Evolutionary conservation across 2,329 filamentous ascomycete genomes (phyloP).

Genomic region (Elsinoe ampelina): DNA sequence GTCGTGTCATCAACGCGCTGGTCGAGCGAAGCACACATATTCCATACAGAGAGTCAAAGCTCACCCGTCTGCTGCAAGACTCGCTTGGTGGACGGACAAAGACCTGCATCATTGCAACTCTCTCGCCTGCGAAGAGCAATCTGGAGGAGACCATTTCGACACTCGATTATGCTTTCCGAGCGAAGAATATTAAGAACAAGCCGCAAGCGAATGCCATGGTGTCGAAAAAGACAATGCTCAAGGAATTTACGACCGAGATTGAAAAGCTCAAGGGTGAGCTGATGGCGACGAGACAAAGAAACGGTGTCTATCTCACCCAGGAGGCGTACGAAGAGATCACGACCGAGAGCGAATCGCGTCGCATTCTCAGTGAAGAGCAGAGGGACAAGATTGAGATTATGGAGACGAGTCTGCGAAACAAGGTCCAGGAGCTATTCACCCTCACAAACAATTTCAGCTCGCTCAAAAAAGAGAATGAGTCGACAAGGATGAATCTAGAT

Average conservation of each 20-base stretch:
- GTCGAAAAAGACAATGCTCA: constrained; percentile 84
- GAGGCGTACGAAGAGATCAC: constrained; percentile 87
- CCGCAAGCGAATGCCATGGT: constrained; percentile 88
- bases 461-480: constrained; percentile 82
- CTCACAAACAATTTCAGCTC: constrained; percentile 80
- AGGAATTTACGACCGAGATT: constrained; percentile 85
- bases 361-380: constrained; percentile 88
- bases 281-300: constrained; percentile 83
- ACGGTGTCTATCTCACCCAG: constrained; percentile 87
- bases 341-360: constrained; percentile 80
- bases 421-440: constrained; percentile 82
- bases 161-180: constrained; percentile 91
- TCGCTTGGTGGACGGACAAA: constrained; percentile 92
- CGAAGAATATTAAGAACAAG: constrained; percentile 98
- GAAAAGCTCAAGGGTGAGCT: constrained; percentile 91
- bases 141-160: constrained; percentile 97
- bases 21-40: constrained; percentile 87
- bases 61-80: constrained; percentile 90
- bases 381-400: constrained; percentile 84
- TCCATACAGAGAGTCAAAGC: constrained; percentile 87
- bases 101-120: constrained; percentile 95
- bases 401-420: constrained; percentile 82
- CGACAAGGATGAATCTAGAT: constrained; percentile 60
- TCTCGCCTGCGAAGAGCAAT: constrained; percentile 90
- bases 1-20: constrained; percentile 92